phyloP scores from a whole-genome alignment of 1,139 yeast species.

The Saccharomyces hybrid region DNA sequence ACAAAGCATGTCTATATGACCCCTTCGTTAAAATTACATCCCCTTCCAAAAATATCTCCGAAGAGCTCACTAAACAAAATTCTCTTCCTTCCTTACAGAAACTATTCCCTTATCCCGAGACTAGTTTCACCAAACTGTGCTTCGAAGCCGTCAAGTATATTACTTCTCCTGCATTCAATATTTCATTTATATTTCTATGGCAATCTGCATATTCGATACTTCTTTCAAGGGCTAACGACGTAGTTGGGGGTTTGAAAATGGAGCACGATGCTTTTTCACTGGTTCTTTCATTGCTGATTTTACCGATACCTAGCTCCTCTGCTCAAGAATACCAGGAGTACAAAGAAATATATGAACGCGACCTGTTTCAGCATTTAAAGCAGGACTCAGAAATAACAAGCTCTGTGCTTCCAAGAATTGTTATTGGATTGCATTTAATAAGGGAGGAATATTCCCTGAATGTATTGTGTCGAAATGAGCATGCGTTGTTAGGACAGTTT shows the following conservation, averaged over 20 bases:
- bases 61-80: slow-evolving; percentile 20
- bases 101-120: slow-evolving; percentile 16
- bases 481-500: slow-evolving; percentile 42
- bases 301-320: neutral
- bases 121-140: slow-evolving; percentile 10
- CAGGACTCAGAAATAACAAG: slow-evolving; percentile 1
- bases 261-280: neutral
- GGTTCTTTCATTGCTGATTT: neutral
- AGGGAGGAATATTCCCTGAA: slow-evolving; percentile 69
- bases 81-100: neutral
- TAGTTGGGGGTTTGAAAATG: neutral
- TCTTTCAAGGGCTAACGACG: slow-evolving; percentile 1
- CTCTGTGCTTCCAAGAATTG: slow-evolving; percentile 46
- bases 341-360: neutral
- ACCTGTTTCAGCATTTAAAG: neutral
- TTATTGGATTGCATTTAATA: slow-evolving; percentile 62
- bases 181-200: slow-evolving; percentile 18
- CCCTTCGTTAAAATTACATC: slow-evolving; percentile 59
- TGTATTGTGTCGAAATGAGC: slow-evolving; percentile 36
- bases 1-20: slow-evolving; percentile 38
- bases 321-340: neutral
- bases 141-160: slow-evolving; percentile 17
- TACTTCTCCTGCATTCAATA: slow-evolving; percentile 10
- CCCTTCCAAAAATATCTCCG: slow-evolving; percentile 45
- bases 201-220: slow-evolving; percentile 14